Conservation (phyloP, 208 protist genomes). For the Trypanosoma cruzi region DNA sequence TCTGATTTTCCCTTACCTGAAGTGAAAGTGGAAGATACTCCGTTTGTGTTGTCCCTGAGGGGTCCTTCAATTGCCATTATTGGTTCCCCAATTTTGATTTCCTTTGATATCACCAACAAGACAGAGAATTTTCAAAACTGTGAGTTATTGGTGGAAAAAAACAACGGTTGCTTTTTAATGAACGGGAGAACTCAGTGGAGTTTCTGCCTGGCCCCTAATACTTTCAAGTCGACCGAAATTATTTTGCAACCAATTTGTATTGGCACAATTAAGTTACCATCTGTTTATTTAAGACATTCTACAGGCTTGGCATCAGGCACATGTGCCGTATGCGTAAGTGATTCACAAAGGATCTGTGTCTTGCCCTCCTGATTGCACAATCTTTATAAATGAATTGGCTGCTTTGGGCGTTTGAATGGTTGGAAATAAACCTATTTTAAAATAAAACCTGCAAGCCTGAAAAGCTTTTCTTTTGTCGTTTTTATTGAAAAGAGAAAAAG, state of each 20-base stretch:
- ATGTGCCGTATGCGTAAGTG: conserved; percentile 24
- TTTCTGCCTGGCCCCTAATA: conserved; percentile 31
- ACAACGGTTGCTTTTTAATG: conserved; percentile 34
- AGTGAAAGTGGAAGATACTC: conserved; percentile 38
- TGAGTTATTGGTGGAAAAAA: conserved; percentile 40
- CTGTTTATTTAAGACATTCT: conserved; percentile 19
- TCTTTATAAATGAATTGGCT: neutral
- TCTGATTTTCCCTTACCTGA: conserved; percentile 58
- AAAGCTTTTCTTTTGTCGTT: conserved; percentile 3
- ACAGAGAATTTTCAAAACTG: conserved; percentile 33
- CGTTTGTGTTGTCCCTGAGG: conserved; percentile 32
- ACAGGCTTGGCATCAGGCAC: conserved; percentile 6
- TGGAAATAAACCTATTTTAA: neutral
- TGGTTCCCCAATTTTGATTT: conserved; percentile 37
- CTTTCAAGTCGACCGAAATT: conserved; percentile 30
- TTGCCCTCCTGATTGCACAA: conserved; percentile 22
- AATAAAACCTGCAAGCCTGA: neutral
- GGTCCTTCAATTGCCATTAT: conserved; percentile 40
- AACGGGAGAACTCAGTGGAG: conserved; percentile 36
- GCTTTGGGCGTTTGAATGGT: neutral
- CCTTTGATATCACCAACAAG: conserved; percentile 41
- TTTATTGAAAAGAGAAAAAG: conserved; percentile 3
- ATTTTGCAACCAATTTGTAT: conserved; percentile 35
- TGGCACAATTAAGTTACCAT: conserved; percentile 21
- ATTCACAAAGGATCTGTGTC: conserved; percentile 38